Evolutionary conservation across 2,329 filamentous ascomycete species (phyloP), one percentile per base, ranked within the genome.

Genomic region (Aspergillus melleus): DNA sequence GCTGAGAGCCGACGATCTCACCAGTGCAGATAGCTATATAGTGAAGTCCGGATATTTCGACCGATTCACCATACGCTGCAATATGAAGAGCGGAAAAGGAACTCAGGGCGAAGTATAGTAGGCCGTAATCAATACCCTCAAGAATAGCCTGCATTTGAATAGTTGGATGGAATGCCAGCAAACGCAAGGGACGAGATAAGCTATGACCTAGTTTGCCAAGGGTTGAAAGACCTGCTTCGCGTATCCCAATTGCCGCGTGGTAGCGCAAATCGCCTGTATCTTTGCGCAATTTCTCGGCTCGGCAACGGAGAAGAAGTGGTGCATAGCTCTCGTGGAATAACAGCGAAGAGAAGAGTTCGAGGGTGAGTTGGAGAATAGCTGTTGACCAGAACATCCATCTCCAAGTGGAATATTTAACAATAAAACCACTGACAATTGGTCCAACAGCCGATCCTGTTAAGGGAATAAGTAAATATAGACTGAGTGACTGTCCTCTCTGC

Each of bases 41-140:
- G 51, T 81, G 74, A 59, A 70, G 69, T 30, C 81, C 81, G 2
- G 77, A 74, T 3, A 73, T 67, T 0, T 76, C 77, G 9, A 73
- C 67, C 4, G 74, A 74, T 60, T 81, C 75, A 47, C 71, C 65
- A 56, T 84, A 84, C 46, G 76, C 70, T 1, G 72, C 65, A 16
- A 76, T 73, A 70, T 78, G 84, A 0, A 84, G 73, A 16, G 71
- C 64, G 0, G 82, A 77, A 59, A 83, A 80, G 0, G 80, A 83
- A 1, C 81, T 80, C 49, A 83, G 77, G 55, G 20, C 44, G 19
- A 47, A 24, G 5, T 47, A 47, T 0, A 47, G 20, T 1, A 47
- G n/a, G 4, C 44, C 44, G 20, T 20, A 47, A 4, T 47, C 20
- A 16, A 20, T 20, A 6, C 19, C 44, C n/a, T 20, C n/a, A 0